Evolutionary conservation across 768 basidiomycete genomes (phyloP).

Genomic region (Arthromyces matolae): DNA sequence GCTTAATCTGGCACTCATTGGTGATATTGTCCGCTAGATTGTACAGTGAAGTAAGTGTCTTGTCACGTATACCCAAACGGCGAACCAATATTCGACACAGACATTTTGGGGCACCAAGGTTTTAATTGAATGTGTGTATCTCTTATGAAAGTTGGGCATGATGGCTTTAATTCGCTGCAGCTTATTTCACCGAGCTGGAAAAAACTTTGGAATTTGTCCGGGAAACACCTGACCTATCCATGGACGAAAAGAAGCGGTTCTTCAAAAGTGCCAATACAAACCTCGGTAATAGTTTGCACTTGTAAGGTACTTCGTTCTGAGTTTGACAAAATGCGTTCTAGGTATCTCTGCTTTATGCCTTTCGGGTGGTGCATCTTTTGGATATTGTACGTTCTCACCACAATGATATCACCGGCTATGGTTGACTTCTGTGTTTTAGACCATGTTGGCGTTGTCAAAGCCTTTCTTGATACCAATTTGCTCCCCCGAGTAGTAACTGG

Average conservation of each 20-base stretch:
- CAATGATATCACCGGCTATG: neutral
- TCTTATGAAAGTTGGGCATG: neutral
- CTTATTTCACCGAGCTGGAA: constrained; percentile 78
- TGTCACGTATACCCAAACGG: constrained; percentile 8
- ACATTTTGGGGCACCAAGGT: constrained; percentile 91
- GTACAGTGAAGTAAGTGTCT: constrained; percentile 86
- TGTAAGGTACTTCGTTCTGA: neutral
- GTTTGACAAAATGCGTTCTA: constrained; percentile 14
- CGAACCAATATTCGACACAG: constrained; percentile 35
- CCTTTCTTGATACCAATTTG: constrained; percentile 81
- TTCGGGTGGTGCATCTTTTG: constrained; percentile 94
- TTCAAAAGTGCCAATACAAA: constrained; percentile 89
- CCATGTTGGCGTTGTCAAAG: constrained; percentile 88
- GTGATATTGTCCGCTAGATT: constrained; percentile 42
- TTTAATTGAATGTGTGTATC: constrained; percentile 70
- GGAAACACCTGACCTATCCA: constrained; percentile 63
- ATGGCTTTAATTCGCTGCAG: constrained; percentile 35
- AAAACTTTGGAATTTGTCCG: constrained; percentile 73
- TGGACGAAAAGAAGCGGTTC: constrained; percentile 89
- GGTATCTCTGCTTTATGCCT: constrained; percentile 86
- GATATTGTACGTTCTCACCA: constrained; percentile 66
- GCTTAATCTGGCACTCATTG: neutral
- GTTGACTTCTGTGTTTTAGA: constrained; percentile 38
- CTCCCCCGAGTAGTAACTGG: constrained; percentile 93
- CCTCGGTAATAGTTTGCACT: constrained; percentile 46